phyloP scores from a whole-genome alignment of 768 basidiomycete species.

The Pluteus cervinus region DNA sequence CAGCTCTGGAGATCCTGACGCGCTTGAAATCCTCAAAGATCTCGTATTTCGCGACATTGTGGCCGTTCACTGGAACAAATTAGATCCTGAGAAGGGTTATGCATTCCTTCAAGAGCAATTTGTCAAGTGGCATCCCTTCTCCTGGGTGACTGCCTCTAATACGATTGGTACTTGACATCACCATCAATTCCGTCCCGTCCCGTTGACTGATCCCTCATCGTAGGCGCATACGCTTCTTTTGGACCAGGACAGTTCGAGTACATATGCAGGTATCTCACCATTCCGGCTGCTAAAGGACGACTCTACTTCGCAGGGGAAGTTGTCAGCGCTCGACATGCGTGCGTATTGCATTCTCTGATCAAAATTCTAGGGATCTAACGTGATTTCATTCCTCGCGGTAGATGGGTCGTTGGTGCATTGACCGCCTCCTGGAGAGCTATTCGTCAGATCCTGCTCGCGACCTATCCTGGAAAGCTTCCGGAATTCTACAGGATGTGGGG shows the following conservation, averaged over 20 bases:
- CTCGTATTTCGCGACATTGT: conserved; percentile 24
- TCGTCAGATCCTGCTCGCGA: conserved; percentile 12
- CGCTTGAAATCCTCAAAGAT: conserved; percentile 18
- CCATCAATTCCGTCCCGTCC: not conserved
- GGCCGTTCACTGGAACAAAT: conserved; percentile 17
- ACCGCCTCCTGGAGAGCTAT: conserved; percentile 15
- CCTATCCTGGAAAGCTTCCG: not conserved
- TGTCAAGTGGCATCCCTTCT: conserved; percentile 20
- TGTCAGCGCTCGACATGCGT: conserved; percentile 26
- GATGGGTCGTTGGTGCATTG: conserved; percentile 19
- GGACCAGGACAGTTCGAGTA: conserved; percentile 27
- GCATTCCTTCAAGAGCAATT: conserved; percentile 13
- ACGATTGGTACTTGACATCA: conserved; percentile 25
- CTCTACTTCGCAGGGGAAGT: conserved; percentile 33
- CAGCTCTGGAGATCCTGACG: conserved; percentile 6
- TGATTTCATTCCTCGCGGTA: no score
- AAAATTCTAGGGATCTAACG: conserved; percentile 4
- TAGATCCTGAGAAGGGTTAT: conserved; percentile 14
- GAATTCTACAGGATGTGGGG: conserved; percentile 1
- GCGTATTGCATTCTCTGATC: conserved; percentile 3
- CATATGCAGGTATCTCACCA: conserved; percentile 15
- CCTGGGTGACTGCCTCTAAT: conserved; percentile 26
- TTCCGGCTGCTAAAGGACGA: conserved; percentile 11
- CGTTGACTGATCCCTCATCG: conserved; percentile 1
- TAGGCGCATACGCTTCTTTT: conserved; percentile 28